Conservation (phyloP, 306 rosid genomes). For the Acacia crassicarpa region DNA sequence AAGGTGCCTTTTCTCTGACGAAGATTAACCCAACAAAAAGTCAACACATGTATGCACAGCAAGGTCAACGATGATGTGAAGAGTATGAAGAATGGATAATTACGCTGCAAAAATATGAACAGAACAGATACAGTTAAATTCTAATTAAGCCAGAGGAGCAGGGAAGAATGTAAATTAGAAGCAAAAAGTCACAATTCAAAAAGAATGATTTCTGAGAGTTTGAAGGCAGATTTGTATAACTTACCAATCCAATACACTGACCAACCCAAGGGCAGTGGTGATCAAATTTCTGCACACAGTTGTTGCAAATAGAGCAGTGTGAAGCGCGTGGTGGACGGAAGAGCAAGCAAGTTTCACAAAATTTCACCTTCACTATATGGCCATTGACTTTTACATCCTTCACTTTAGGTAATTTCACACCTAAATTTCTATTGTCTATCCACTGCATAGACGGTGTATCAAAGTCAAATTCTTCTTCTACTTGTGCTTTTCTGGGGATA, state of each 20-base stretch:
- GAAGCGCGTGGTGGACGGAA: slow-evolving; percentile 96
- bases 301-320: slow-evolving; percentile 92
- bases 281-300: slow-evolving; percentile 93
- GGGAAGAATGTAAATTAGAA: background rate
- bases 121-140: slow-evolving; percentile 26
- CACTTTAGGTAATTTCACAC: slow-evolving; percentile 63
- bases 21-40: slow-evolving; percentile 80
- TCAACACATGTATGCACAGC: slow-evolving; percentile 75
- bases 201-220: background rate
- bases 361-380: slow-evolving; percentile 72
- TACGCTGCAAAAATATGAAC: slow-evolving; percentile 64
- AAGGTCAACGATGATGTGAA: slow-evolving; percentile 76
- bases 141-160: background rate
- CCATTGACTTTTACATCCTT: slow-evolving; percentile 74
- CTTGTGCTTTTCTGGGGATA: slow-evolving; percentile 64
- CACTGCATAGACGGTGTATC: slow-evolving; percentile 61
- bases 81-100: slow-evolving; percentile 80
- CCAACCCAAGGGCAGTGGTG: slow-evolving; percentile 99
- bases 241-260: slow-evolving; percentile 88
- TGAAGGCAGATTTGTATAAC: slow-evolving; percentile 32
- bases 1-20: slow-evolving; percentile 42
- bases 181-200: background rate
- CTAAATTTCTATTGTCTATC: slow-evolving; percentile 49
- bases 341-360: slow-evolving; percentile 85
- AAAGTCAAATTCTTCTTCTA: slow-evolving; percentile 43